phyloP scores from a whole-genome alignment of 495 filamentous ascomycete genomes.

The Pyrenopolyporus hunteri region DNA sequence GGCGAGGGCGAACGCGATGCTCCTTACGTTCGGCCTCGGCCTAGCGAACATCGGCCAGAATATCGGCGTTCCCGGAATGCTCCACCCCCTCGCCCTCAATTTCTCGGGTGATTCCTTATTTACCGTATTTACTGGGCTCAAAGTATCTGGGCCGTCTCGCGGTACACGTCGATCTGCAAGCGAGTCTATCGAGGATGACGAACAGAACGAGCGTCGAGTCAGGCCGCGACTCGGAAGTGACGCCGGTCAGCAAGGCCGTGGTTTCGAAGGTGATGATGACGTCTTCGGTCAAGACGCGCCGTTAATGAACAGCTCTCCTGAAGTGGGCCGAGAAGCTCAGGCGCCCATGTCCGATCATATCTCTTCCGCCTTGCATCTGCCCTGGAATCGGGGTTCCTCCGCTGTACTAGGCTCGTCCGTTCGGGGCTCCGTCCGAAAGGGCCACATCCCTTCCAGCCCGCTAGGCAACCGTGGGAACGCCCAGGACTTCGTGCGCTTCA shows the following conservation, averaged over 20 bases:
- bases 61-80: conserved; percentile 34
- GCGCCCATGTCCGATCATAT: conserved; percentile 47
- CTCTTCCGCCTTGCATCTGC: conserved; percentile 45
- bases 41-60: conserved; percentile 46
- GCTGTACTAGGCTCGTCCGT: conserved; percentile 49
- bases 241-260: conserved; percentile 24
- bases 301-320: conserved; percentile 28
- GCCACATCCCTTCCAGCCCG: conserved; percentile 49
- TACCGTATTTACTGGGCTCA: conserved; percentile 35
- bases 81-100: conserved; percentile 44
- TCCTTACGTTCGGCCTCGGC: conserved; percentile 53
- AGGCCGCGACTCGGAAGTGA: conserved; percentile 32
- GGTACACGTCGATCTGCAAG: conserved; percentile 37
- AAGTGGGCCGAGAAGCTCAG: conserved; percentile 48
- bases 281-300: conserved; percentile 32
- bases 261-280: conserved; percentile 26
- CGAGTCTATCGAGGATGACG: conserved; percentile 31
- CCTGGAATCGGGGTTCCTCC: conserved; percentile 55
- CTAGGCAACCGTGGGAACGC: conserved; percentile 42
- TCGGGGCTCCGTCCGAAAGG: conserved; percentile 44
- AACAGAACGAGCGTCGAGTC: conserved; percentile 35
- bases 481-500: conserved; percentile 49
- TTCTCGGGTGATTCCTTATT: conserved; percentile 49
- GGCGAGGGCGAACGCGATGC: conserved; percentile 54
- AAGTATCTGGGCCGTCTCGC: conserved; percentile 15